Conservation (phyloP, 495 filamentous ascomycete genomes). For the Podospora comata region DNA sequence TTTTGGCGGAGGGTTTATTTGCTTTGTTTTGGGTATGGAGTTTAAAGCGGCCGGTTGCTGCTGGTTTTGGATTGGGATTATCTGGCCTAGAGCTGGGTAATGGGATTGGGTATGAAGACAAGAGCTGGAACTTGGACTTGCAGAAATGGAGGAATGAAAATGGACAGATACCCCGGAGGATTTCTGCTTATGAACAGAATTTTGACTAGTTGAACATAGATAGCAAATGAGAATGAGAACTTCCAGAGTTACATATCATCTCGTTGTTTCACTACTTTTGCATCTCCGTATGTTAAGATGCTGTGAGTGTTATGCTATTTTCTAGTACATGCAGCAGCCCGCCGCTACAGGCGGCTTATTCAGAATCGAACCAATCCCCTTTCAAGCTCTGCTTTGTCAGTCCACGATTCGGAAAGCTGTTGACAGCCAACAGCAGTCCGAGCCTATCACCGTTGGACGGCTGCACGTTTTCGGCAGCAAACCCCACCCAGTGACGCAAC, state of each 20-base stretch:
- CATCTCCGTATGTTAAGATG: no score
- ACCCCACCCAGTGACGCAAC: conserved; percentile 17
- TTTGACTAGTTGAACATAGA: no score
- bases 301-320: no score
- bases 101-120: neutral
- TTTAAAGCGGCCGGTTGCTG: neutral
- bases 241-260: no score
- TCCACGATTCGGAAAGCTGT: neutral
- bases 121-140: neutral
- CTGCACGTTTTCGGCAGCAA: conserved; percentile 4
- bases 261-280: no score
- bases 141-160: neutral
- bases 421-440: neutral
- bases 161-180: neutral
- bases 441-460: conserved; percentile 4
- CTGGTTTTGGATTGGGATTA: neutral
- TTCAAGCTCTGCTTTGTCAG: neutral
- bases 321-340: neutral
- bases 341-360: neutral
- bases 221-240: no score
- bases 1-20: neutral
- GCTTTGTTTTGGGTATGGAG: neutral
- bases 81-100: neutral
- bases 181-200: neutral
- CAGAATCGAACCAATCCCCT: neutral